phyloP scores from a whole-genome alignment of 768 basidiomycete species.

The Trametes elegans region DNA sequence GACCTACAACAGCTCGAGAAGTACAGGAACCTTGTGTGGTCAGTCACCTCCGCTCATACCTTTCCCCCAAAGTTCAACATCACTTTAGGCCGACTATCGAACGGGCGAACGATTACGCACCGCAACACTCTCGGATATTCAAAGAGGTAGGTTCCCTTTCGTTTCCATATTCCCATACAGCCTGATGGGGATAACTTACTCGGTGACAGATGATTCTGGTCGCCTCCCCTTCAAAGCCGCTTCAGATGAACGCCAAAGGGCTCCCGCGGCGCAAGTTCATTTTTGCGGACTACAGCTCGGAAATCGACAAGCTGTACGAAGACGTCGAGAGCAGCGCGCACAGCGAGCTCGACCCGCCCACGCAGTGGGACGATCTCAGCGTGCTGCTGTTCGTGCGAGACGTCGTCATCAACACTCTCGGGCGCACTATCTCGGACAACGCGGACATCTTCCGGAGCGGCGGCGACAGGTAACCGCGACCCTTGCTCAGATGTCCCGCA shows the following conservation, averaged over 20 bases:
- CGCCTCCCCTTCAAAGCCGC: no score
- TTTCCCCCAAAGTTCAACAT: no score
- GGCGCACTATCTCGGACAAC: conserved; percentile 27
- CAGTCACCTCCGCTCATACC: no score
- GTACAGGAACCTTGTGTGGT: no score
- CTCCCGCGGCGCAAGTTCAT: conserved; percentile 29
- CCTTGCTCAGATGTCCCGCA: no score
- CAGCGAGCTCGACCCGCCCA: conserved; percentile 30
- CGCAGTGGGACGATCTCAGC: conserved; percentile 25
- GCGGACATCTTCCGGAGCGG: conserved; percentile 41
- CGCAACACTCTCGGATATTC: conserved; percentile 44
- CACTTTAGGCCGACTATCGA: conserved; percentile 35
- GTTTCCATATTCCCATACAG: no score
- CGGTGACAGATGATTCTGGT: no score
- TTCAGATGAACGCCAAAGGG: conserved; percentile 33
- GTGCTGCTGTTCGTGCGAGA: conserved; percentile 32
- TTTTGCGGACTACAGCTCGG: conserved; percentile 34
- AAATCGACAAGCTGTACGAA: conserved; percentile 41
- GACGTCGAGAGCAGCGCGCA: no score
- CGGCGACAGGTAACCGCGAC: conserved; percentile 35
- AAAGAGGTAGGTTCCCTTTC: no score
- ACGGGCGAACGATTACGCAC: conserved; percentile 39
- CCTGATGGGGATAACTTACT: no score
- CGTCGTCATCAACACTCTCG: conserved; percentile 36
- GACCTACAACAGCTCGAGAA: no score